These are phyloP conservation scores for Diplogelasinospora grovesii DNA, from an alignment of 495 filamentous ascomycete genomes.

Conservation along the genomic window DNA sequence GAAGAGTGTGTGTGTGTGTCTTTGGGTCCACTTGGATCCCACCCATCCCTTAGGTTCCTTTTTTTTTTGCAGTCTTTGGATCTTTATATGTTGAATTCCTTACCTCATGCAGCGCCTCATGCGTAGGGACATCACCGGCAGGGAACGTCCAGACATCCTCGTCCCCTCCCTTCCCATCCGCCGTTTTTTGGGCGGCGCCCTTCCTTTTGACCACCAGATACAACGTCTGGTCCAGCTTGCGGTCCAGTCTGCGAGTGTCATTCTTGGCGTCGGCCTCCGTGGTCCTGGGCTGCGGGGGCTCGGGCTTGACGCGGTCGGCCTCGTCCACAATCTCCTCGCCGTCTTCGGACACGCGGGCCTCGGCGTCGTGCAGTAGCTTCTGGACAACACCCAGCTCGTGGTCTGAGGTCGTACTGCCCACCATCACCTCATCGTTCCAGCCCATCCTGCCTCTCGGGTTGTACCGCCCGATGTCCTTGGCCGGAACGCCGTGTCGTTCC, in stretches of 20 bases:
- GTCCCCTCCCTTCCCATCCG: conserved; percentile 47
- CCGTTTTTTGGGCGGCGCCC: too few species aligned
- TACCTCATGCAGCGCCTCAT: conserved; percentile 78
- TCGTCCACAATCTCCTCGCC: conserved; percentile 55
- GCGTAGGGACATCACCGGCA: conserved; percentile 51
- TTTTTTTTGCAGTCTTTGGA: too few species aligned
- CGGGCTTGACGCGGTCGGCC: conserved; percentile 59
- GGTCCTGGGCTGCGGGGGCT: conserved; percentile 60
- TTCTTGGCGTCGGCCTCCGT: conserved; percentile 75
- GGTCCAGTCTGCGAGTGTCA: conserved; percentile 69
- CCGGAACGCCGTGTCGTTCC: conserved; percentile 60
- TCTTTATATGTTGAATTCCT: conserved; percentile 31
- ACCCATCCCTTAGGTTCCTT: too few species aligned
- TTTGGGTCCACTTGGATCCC: too few species aligned
- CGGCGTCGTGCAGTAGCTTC: conserved; percentile 66
- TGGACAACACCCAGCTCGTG: conserved; percentile 47
- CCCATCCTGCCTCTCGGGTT: conserved; percentile 64
- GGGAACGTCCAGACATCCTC: conserved; percentile 81
- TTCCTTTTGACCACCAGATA: conserved; percentile 71
- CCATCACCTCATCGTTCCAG: conserved; percentile 91
- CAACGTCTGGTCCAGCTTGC: conserved; percentile 67
- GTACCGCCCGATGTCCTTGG: conserved; percentile 81
- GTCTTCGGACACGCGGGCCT: conserved; percentile 56
- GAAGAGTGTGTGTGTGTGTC: too few species aligned
- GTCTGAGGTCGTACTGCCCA: conserved; percentile 59